A percentile compares a stretch with the other conserved stretches of the same genome.
Conservation (phyloP, 2,329 filamentous ascomycete species). For the Beauveria pseudobassiana region DNA sequence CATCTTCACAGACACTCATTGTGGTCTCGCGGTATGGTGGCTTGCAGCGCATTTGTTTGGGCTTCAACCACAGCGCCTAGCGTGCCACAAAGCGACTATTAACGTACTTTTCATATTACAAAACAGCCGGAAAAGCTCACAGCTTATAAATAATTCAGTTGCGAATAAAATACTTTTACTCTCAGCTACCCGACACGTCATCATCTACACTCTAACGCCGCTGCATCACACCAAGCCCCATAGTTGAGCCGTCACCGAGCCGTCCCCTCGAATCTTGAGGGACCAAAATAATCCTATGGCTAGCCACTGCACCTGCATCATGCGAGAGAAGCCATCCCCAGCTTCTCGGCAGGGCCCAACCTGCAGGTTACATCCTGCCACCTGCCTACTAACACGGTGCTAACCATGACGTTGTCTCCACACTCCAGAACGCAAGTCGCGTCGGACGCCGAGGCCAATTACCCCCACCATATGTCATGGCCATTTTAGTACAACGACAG, state of each 20-base stretch:
- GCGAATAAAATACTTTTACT: neutral
- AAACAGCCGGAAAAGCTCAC: neutral
- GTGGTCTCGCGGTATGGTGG: too few species aligned
- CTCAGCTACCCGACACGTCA: neutral
- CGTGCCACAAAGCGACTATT: too few species aligned
- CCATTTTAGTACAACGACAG: neutral
- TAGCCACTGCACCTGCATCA: neutral
- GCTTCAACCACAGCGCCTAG: too few species aligned
- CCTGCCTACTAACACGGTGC: neutral
- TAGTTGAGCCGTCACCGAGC: neutral
- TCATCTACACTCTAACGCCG: neutral
- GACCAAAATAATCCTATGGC: neutral
- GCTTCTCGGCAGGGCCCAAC: neutral
- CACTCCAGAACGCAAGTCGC: slow-evolving; percentile 12
- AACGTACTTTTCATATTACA: too few species aligned
- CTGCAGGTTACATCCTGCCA: neutral
- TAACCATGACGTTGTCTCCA: slow-evolving; percentile 12
- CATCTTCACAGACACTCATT: too few species aligned
- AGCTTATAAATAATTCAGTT: neutral
- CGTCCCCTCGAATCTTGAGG: neutral
- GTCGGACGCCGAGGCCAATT: slow-evolving; percentile 3
- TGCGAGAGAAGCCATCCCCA: neutral
- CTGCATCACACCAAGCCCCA: neutral
- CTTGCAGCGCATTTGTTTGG: too few species aligned
- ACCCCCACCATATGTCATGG: slow-evolving; percentile 10